phyloP scores from a whole-genome alignment of 805 yeast species.

The Candida nitratophila region DNA sequence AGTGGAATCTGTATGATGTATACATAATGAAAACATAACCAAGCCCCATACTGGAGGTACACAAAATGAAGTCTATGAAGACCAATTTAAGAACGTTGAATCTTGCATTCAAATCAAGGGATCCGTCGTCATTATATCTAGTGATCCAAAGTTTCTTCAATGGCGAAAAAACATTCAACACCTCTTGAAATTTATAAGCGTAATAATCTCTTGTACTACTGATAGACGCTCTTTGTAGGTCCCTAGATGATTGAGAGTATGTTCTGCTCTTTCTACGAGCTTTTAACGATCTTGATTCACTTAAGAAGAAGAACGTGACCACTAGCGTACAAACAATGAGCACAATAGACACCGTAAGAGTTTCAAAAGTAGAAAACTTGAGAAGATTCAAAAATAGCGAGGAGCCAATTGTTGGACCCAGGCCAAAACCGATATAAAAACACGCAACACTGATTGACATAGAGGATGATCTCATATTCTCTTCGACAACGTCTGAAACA shows the following conservation, averaged over 20 bases:
- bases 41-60: slow-evolving; percentile 32
- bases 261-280: slow-evolving; percentile 48
- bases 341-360: slow-evolving; percentile 24
- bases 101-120: slow-evolving; percentile 28
- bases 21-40: slow-evolving; percentile 41
- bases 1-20: slow-evolving; percentile 43
- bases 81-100: slow-evolving; percentile 43
- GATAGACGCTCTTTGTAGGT: neutral
- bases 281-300: slow-evolving; percentile 57
- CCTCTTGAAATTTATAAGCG: too few relatives aligned
- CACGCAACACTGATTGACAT: slow-evolving; percentile 56
- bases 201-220: neutral
- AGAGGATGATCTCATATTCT: slow-evolving; percentile 47
- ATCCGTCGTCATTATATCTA: slow-evolving; percentile 20
- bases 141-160: slow-evolving; percentile 50
- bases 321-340: slow-evolving; percentile 28
- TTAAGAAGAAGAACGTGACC: slow-evolving; percentile 33
- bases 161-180: slow-evolving; percentile 27
- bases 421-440: slow-evolving; percentile 50
- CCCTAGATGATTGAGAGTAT: neutral
- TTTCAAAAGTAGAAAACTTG: slow-evolving; percentile 18
- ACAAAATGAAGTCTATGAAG: slow-evolving; percentile 35
- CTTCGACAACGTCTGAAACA: slow-evolving; percentile 64
- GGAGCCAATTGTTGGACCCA: slow-evolving; percentile 61
- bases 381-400: slow-evolving; percentile 13